phyloP scores from a whole-genome alignment of 371 early-diverging fungal species.

The Parasitella parasitica region DNA sequence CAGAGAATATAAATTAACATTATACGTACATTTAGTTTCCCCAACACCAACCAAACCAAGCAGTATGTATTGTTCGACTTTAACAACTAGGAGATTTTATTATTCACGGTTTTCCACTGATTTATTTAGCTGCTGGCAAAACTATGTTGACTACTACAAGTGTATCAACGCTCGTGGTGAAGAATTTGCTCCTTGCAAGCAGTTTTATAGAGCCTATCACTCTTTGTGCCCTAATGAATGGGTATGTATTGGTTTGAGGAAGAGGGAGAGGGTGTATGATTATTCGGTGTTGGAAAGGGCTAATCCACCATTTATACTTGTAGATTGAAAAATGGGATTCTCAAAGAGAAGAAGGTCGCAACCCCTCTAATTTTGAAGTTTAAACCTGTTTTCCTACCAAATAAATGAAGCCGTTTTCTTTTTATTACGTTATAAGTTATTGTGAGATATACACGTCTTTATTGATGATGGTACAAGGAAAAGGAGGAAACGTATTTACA shows the following conservation, averaged over 20 bases:
- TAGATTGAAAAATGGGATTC: slow-evolving; percentile 84
- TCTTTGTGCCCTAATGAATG: slow-evolving; percentile 87
- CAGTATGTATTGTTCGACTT: slow-evolving; percentile 29
- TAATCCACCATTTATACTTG: too few relatives aligned
- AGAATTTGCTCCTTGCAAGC: slow-evolving; percentile 85
- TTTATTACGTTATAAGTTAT: not conserved
- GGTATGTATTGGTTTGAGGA: slow-evolving; percentile 49
- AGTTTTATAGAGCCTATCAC: slow-evolving; percentile 76
- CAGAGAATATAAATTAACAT: slow-evolving; percentile 1
- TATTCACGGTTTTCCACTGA: not conserved
- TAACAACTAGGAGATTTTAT: not conserved
- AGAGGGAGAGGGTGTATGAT: not conserved
- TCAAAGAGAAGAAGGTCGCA: slow-evolving; percentile 78
- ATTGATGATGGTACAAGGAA: not conserved
- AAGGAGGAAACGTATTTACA: not conserved
- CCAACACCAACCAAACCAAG: slow-evolving; percentile 96
- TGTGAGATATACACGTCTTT: not conserved
- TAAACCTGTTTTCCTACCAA: slow-evolving; percentile 10
- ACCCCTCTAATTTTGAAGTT: slow-evolving; percentile 64
- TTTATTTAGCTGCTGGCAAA: slow-evolving; percentile 79
- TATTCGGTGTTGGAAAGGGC: too few relatives aligned
- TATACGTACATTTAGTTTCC: slow-evolving; percentile 63
- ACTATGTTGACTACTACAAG: slow-evolving; percentile 93
- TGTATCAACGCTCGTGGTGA: slow-evolving; percentile 87
- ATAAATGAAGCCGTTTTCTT: not conserved